These are phyloP conservation scores for Fusarium pininemorale DNA, from an alignment of 2,329 filamentous ascomycete species.

Conservation along the genomic window DNA sequence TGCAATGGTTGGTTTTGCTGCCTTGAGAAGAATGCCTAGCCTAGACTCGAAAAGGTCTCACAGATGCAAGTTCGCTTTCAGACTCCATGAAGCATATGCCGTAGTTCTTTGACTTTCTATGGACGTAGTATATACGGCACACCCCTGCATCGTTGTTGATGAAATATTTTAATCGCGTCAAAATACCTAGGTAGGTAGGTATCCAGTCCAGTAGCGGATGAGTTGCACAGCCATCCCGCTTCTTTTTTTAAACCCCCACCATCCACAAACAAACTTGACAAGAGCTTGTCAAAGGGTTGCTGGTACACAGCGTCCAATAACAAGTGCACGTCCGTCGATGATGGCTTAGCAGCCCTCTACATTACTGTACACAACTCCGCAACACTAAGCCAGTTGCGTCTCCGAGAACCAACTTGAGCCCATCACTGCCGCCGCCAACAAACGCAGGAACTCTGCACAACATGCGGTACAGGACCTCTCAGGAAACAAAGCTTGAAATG, in stretches of 20 bases:
- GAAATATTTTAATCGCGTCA: background rate
- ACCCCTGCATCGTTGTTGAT: background rate
- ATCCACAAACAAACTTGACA: constrained; percentile 17
- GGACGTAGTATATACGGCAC: background rate
- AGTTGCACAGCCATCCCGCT: constrained; percentile 44
- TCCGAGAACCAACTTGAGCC: constrained; percentile 22
- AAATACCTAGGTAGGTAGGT: background rate
- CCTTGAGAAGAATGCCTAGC: constrained; percentile 14
- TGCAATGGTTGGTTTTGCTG: background rate
- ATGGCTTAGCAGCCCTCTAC: constrained; percentile 29
- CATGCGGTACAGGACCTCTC: constrained; percentile 23
- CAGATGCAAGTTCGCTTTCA: constrained; percentile 2
- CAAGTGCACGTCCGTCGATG: constrained; percentile 16
- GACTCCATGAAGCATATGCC: background rate
- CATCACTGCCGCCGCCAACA: constrained; percentile 30
- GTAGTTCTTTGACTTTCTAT: background rate
- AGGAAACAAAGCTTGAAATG: constrained; percentile 25
- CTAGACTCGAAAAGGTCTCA: background rate
- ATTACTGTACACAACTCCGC: background rate
- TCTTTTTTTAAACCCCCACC: constrained; percentile 42
- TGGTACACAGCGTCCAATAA: constrained; percentile 36
- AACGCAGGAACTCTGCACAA: constrained; percentile 41
- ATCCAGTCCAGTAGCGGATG: background rate
- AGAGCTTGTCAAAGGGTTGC: constrained; percentile 10
- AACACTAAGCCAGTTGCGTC: constrained; percentile 33